phyloP scores from a whole-genome alignment of 805 yeast genomes.

The Metschnikowia drakensbergensis region DNA sequence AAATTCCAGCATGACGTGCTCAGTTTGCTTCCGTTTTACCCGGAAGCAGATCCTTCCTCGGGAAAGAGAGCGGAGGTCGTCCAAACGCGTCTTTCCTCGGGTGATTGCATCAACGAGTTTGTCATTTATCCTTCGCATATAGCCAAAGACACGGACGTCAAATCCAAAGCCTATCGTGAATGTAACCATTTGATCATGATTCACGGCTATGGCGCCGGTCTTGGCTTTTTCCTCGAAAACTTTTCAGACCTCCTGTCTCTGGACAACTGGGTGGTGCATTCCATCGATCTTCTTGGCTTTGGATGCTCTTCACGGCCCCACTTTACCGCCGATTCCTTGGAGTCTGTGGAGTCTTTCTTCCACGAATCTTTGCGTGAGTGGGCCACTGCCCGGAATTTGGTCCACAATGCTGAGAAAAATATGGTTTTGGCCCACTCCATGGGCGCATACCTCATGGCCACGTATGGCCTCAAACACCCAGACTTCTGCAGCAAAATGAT shows the following conservation, averaged over 20 bases:
- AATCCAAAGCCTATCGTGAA: conserved; percentile 5
- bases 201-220: conserved; percentile 45
- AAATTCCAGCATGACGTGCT: conserved; percentile 46
- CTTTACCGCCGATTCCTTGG: conserved; percentile 42
- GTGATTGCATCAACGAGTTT: conserved; percentile 38
- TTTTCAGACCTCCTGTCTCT: conserved; percentile 24
- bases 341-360: conserved; percentile 58
- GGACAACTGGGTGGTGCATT: conserved; percentile 69
- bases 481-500: conserved; percentile 60
- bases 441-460: conserved; percentile 80
- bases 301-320: conserved; percentile 84
- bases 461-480: conserved; percentile 60
- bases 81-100: conserved; percentile 28
- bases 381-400: conserved; percentile 48
- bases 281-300: conserved; percentile 85
- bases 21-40: conserved; percentile 44
- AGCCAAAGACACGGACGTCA: conserved; percentile 10
- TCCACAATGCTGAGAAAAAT: conserved; percentile 34
- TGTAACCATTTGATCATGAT: conserved; percentile 40
- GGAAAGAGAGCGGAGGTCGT: conserved; percentile 33
- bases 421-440: conserved; percentile 81
- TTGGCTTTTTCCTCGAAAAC: conserved; percentile 42
- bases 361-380: conserved; percentile 62
- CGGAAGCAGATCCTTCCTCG: conserved; percentile 24
- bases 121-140: conserved; percentile 27